Percentiles rank a stretch among this genome's conserved stretches.
These are phyloP conservation scores for Xylaria acuta DNA, from an alignment of 495 filamentous ascomycete species.

Conservation along the genomic window DNA sequence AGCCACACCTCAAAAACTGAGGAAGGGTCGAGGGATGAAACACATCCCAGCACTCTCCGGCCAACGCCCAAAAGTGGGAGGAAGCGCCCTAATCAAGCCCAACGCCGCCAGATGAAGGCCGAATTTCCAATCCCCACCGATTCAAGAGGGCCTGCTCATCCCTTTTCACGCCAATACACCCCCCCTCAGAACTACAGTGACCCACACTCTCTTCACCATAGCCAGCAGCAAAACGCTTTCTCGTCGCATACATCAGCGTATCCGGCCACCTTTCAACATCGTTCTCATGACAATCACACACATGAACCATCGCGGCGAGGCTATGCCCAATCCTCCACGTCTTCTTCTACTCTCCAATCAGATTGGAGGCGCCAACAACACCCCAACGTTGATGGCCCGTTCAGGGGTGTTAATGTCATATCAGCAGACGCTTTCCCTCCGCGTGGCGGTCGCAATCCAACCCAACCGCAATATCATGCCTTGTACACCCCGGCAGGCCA, in stretches of 20 bases:
- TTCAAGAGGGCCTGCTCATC: slow-evolving; percentile 38
- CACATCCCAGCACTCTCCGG: slow-evolving; percentile 14
- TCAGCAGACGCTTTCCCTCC: slow-evolving; percentile 33
- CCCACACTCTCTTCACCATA: slow-evolving; percentile 29
- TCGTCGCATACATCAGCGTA: slow-evolving; percentile 22
- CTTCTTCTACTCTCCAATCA: slow-evolving; percentile 24
- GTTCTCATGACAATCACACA: background rate
- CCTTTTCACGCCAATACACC: slow-evolving; percentile 30
- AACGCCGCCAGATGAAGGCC: slow-evolving; percentile 61
- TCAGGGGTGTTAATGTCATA: slow-evolving; percentile 28
- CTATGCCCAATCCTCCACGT: background rate
- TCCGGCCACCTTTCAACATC: slow-evolving; percentile 1
- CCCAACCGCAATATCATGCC: slow-evolving; percentile 23
- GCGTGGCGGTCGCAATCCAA: slow-evolving; percentile 22
- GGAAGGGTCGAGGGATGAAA: slow-evolving; percentile 11
- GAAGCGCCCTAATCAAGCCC: slow-evolving; percentile 61
- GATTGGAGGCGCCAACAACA: slow-evolving; percentile 32
- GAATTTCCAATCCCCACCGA: slow-evolving; percentile 60
- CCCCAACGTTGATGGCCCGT: slow-evolving; percentile 16
- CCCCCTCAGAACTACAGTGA: slow-evolving; percentile 33
- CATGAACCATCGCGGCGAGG: slow-evolving; percentile 8
- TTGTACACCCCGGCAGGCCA: slow-evolving; percentile 31
- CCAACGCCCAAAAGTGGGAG: slow-evolving; percentile 35
- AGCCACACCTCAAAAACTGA: background rate
- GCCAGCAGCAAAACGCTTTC: slow-evolving; percentile 30